Conservation (phyloP, 768 basidiomycete genomes). For the Pholiota conissans region DNA sequence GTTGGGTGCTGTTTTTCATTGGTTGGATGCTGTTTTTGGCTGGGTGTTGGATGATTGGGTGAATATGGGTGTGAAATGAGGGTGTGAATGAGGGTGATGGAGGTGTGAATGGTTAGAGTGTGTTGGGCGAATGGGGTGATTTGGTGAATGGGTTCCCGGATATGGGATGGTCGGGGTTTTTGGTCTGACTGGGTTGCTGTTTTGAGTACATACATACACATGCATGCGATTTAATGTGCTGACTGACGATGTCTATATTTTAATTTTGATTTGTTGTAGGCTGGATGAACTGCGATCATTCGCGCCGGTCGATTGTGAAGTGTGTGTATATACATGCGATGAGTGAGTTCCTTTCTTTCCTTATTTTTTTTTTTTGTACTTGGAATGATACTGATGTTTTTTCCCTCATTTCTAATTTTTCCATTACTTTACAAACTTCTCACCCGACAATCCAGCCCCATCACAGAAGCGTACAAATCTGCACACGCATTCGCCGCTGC, state of each 20-base stretch:
- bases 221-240: no score
- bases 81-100: no score
- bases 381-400: not conserved
- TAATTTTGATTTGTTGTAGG: slow-evolving; percentile 38
- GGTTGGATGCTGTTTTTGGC: no score
- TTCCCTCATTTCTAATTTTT: not conserved
- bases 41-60: no score
- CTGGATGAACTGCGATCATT: slow-evolving; percentile 72
- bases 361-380: not conserved
- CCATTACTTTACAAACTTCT: not conserved
- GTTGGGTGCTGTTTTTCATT: no score
- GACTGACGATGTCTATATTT: no score
- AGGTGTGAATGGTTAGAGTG: no score
- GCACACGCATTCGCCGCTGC: slow-evolving; percentile 53
- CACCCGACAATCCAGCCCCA: slow-evolving; percentile 43
- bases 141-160: not conserved
- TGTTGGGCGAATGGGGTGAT: no score
- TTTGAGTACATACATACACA: no score
- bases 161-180: no score
- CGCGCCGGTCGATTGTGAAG: slow-evolving; percentile 80
- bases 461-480: slow-evolving; percentile 63
- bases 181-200: not conserved
- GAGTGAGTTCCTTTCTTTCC: slow-evolving; percentile 51
- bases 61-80: no score
- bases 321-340: slow-evolving; percentile 67